Evolutionary conservation across 1,284 basidiomycete genomes (phyloP).

Genomic region (Boletus mariae): DNA sequence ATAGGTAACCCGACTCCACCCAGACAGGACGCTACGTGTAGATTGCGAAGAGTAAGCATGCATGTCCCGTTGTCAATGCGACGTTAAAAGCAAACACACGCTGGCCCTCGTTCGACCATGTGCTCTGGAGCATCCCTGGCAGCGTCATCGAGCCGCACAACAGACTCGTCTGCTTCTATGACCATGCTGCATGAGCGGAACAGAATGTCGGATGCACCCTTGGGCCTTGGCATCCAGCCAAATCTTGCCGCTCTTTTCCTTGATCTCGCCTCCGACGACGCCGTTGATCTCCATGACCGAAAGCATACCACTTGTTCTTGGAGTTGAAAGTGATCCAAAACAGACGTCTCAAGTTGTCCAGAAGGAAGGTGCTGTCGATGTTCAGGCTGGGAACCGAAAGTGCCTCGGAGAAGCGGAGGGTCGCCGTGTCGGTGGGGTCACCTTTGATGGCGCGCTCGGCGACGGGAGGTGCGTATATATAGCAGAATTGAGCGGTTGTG

Average conservation of each 20-base stretch:
- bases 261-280: slow-evolving; percentile 7
- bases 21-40: too few relatives aligned
- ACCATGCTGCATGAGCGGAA: slow-evolving; percentile 43
- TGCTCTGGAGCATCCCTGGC: slow-evolving; percentile 40
- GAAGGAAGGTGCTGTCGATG: slow-evolving; percentile 24
- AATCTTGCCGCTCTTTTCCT: slow-evolving; percentile 17
- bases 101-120: slow-evolving; percentile 56
- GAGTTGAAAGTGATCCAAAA: slow-evolving; percentile 59
- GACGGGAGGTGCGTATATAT: slow-evolving; percentile 26
- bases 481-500: too few relatives aligned
- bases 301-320: slow-evolving; percentile 54
- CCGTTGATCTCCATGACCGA: slow-evolving; percentile 33
- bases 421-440: slow-evolving; percentile 62
- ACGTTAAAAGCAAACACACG: slow-evolving; percentile 48
- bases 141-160: slow-evolving; percentile 25
- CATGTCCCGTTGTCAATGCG: too few relatives aligned
- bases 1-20: too few relatives aligned
- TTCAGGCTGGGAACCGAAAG: slow-evolving; percentile 29
- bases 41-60: too few relatives aligned
- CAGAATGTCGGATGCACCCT: slow-evolving; percentile 62
- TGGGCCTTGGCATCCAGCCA: slow-evolving; percentile 40
- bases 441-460: slow-evolving; percentile 51
- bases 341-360: slow-evolving; percentile 30
- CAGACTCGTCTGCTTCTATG: slow-evolving; percentile 37
- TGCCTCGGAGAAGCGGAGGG: slow-evolving; percentile 57